These are phyloP conservation scores for Eucalyptus pauciflora DNA, from an alignment of 345 rosid species.

Conservation along the genomic window DNA sequence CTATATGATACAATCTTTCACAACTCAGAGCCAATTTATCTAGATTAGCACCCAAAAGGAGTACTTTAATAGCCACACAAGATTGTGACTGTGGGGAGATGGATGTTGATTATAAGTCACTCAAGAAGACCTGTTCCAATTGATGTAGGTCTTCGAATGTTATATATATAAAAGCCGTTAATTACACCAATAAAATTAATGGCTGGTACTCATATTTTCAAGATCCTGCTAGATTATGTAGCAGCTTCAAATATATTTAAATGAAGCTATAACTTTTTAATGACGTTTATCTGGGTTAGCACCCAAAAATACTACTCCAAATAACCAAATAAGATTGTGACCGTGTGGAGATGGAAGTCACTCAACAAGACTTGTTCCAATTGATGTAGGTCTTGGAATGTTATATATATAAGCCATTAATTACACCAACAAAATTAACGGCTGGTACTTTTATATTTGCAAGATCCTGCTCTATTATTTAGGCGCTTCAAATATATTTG, in stretches of 20 bases:
- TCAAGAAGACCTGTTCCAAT: background rate
- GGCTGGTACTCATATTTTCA: background rate
- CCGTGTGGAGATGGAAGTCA: background rate
- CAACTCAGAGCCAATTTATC: background rate
- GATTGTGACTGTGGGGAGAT: background rate
- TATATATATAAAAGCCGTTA: background rate
- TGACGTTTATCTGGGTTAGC: no score
- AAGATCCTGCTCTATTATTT: no score
- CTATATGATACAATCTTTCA: background rate
- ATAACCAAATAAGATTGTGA: background rate
- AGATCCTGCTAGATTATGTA: background rate
- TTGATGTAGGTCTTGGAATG: background rate
- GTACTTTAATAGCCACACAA: background rate
- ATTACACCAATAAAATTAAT: background rate
- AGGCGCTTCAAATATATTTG: background rate
- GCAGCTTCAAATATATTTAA: background rate
- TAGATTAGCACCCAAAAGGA: background rate
- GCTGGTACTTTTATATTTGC: no score
- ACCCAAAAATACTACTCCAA: no score
- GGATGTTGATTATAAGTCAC: background rate
- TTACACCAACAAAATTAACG: no score
- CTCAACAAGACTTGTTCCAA: background rate
- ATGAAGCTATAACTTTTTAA: no score
- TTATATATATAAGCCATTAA: no score
- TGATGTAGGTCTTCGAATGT: background rate